Conservation (phyloP, 495 filamentous ascomycete species). For the Staphylotrichum tortipilum region DNA sequence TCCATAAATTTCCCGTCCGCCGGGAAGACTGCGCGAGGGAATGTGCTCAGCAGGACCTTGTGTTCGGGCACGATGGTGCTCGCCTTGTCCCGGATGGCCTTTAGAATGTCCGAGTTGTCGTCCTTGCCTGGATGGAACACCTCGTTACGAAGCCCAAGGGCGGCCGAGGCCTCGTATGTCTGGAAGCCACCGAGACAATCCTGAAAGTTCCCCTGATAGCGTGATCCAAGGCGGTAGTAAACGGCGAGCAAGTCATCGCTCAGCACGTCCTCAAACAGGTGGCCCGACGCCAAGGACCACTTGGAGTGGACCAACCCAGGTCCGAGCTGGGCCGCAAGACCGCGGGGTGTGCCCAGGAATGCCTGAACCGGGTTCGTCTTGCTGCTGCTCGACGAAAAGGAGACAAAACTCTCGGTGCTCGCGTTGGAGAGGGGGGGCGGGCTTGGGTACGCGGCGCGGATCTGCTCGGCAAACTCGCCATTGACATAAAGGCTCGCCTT, state of each 20-base stretch:
- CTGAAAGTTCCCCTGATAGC: constrained; percentile 92
- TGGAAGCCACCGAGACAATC: constrained; percentile 94
- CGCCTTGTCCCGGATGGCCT: constrained; percentile 75
- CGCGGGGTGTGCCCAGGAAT: constrained; percentile 87
- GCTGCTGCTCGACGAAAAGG: constrained; percentile 45
- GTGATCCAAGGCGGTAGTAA: constrained; percentile 76
- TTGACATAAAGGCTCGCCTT: constrained; percentile 85
- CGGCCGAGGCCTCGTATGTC: constrained; percentile 91
- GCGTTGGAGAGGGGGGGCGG: constrained; percentile 52
- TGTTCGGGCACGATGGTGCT: constrained; percentile 70
- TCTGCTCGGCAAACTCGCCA: constrained; percentile 86
- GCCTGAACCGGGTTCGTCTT: constrained; percentile 69
- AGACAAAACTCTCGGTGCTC: constrained; percentile 53
- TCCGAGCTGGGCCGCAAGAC: constrained; percentile 75
- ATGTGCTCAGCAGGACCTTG: constrained; percentile 77
- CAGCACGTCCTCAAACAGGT: constrained; percentile 77
- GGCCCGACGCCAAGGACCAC: constrained; percentile 83
- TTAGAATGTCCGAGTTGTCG: constrained; percentile 83
- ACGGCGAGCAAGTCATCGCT: constrained; percentile 91
- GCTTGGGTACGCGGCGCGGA: constrained; percentile 78
- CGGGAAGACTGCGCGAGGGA: constrained; percentile 67
- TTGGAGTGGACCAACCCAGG: constrained; percentile 63
- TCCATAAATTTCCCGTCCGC: constrained; percentile 68
- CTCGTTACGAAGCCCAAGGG: constrained; percentile 84
- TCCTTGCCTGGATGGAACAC: constrained; percentile 83